phyloP scores from a whole-genome alignment of 23 red algal species.

The Gracilaria gracilis region DNA sequence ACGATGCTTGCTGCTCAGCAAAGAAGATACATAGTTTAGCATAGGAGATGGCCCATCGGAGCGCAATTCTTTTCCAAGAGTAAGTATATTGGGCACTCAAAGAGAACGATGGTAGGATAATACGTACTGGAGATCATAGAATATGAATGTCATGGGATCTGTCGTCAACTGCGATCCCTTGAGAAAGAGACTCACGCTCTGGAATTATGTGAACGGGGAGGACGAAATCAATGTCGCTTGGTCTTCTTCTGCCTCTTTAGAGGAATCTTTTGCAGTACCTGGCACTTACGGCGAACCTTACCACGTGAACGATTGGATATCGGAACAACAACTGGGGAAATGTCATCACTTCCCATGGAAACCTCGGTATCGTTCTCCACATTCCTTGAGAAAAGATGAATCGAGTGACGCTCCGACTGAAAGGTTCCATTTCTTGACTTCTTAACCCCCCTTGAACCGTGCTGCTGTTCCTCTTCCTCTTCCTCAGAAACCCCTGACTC shows the following conservation, averaged over 20 bases:
- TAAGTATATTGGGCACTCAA: too few species aligned
- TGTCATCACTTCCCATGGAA: background rate
- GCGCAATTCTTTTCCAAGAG: too few species aligned
- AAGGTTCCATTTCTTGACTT: background rate
- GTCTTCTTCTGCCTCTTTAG: background rate
- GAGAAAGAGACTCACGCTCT: background rate
- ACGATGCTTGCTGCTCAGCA: too few species aligned
- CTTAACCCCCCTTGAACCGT: background rate
- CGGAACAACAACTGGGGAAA: background rate
- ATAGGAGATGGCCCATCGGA: too few species aligned
- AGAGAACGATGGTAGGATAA: too few species aligned
- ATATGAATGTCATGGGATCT: too few species aligned
- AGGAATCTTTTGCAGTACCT: background rate
- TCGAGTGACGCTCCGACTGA: background rate
- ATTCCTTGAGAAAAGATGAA: background rate
- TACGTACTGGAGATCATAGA: too few species aligned
- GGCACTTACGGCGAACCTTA: background rate
- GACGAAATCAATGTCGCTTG: background rate
- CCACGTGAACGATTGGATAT: background rate
- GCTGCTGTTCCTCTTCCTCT: background rate
- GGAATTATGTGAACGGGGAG: background rate
- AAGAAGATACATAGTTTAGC: too few species aligned
- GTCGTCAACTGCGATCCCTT: too few species aligned
- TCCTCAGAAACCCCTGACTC: background rate
- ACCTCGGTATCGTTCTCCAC: background rate